Percentiles rank a stretch among this genome's conserved stretches.
phyloP scores from a whole-genome alignment of 2,329 filamentous ascomycete genomes.

The Pseudogymnoascus sp. region DNA sequence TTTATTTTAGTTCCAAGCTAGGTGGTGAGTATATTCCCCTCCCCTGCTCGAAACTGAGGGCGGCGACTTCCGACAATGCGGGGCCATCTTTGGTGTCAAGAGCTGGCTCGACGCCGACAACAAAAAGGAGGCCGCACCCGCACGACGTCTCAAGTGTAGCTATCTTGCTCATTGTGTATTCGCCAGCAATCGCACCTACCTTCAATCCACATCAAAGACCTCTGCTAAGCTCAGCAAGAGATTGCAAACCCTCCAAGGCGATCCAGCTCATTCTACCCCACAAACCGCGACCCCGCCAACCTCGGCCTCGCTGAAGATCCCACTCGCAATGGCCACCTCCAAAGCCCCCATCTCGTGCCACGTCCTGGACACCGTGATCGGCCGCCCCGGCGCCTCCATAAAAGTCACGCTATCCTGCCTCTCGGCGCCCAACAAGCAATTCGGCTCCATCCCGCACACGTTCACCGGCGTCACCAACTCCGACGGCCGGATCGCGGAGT shows the following conservation, averaged over 20 bases:
- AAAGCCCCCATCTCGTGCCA: constrained; percentile 71
- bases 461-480: constrained; percentile 64
- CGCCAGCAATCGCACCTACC: neutral
- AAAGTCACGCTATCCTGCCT: constrained; percentile 40
- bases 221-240: neutral
- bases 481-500: constrained; percentile 65
- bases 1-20: neutral
- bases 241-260: neutral
- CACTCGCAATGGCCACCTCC: constrained; percentile 8
- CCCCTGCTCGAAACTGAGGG: neutral
- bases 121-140: neutral
- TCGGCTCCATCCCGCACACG: constrained; percentile 31
- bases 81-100: neutral
- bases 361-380: constrained; percentile 72
- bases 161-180: neutral
- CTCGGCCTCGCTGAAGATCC: neutral
- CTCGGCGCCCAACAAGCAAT: constrained; percentile 23
- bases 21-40: neutral
- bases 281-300: neutral
- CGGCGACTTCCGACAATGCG: constrained; percentile 1
- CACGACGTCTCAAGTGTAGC: neutral
- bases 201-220: neutral
- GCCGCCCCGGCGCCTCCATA: constrained; percentile 58
- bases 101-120: neutral
- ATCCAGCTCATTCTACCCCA: neutral